Base-by-base conservation (phyloP, 2,329 filamentous ascomycete species). In the Helotiales sp. region DNA sequence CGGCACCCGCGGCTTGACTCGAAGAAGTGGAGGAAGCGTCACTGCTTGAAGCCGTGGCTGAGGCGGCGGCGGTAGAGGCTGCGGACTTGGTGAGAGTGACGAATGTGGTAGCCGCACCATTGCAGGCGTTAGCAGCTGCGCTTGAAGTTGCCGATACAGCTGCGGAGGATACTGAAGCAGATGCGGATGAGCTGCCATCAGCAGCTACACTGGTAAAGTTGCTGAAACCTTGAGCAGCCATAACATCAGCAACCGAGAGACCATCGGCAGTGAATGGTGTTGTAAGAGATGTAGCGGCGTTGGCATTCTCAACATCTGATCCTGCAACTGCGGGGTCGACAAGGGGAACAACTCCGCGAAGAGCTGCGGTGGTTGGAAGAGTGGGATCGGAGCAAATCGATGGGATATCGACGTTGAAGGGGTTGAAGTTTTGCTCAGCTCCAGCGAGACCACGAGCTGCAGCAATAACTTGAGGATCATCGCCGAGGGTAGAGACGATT, bases 391-490 rank as follows among this genome's bases (percentile, higher is more conserved):
- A 79, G 73, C 87, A 90, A 69, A 90, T 81, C 61, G 79, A 83
- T 15, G 83, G 85, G 38, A 84, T 77, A 66, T 75, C 76, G 61
- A 81, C 79, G 54, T 72, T 81, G 63, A 85, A 89, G 52, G 84
- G 84, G 76, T 89, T 89, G 76, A 88, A 87, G 80, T 90, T 89
- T 73, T 87, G 85, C 77, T 89, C 86, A 3, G 86, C 85, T 25
- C 82, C 80, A 15, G 89, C 86, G 34, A 89, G 78, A 15, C 80
- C 81, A 56, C 79, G 79, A n/a, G 86, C 86, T 15, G 83, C 86
- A 13, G 79, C 77, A 55, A 89, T 76, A 63, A 86, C 84, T 61
- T 79, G 74, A 13, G 78, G 72, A 65, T 84, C 82, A 44, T 73
- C 79, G 51, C 86, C 86, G 31, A 88, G 84, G 51, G 81, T 73